These are phyloP conservation scores for Amaranthus palmeri DNA, from an alignment of 148 eudicot genomes.

Conservation along the genomic window DNA sequence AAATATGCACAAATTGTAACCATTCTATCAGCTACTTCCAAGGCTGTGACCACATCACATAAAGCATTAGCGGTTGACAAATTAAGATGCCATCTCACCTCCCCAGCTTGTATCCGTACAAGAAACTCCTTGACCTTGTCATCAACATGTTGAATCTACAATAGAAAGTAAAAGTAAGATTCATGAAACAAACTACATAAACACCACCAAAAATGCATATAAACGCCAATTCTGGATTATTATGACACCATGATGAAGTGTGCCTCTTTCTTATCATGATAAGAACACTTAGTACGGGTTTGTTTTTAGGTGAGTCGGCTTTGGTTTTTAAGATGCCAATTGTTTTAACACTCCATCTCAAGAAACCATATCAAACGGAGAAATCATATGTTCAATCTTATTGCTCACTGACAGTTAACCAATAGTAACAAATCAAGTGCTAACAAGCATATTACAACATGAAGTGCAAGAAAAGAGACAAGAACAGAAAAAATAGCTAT, in stretches of 20 bases:
- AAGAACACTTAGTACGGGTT: background rate
- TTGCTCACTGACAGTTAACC: background rate
- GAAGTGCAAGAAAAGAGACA: background rate
- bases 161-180: constrained; percentile 8
- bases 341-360: background rate
- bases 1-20: background rate
- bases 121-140: constrained; percentile 65
- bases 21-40: background rate
- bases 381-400: background rate
- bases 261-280: background rate
- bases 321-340: background rate
- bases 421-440: background rate
- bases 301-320: background rate
- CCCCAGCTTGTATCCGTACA: constrained; percentile 49
- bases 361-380: background rate
- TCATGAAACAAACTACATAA: background rate
- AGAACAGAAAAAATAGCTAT: background rate
- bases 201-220: background rate
- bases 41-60: background rate
- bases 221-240: background rate
- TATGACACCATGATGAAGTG: background rate
- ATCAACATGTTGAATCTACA: constrained; percentile 51
- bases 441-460: background rate
- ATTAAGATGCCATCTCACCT: constrained; percentile 35
- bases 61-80: background rate